Evolutionary conservation across 805 yeast species (phyloP).

Genomic region (Candida sithepensis): DNA sequence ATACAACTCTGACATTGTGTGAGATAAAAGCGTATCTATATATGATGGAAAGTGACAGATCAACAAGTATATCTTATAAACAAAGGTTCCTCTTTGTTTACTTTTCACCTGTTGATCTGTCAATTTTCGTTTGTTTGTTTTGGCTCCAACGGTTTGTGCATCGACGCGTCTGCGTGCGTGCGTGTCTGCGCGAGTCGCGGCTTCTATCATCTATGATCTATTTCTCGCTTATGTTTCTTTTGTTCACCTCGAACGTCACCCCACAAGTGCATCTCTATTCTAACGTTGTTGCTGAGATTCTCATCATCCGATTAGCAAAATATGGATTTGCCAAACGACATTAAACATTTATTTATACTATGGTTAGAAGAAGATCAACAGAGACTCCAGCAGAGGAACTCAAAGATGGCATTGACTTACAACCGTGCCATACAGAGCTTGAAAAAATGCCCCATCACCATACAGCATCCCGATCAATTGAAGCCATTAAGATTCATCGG

Average conservation of each 20-base stretch:
- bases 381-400: conserved; percentile 43
- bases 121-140: background rate
- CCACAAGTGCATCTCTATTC: too few relatives aligned
- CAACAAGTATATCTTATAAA: background rate
- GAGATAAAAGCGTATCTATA: too few relatives aligned
- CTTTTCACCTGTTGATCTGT: background rate
- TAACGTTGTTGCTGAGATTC: too few relatives aligned
- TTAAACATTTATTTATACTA: conserved; percentile 47
- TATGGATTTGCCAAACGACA: conserved; percentile 44
- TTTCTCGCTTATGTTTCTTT: background rate
- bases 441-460: conserved; percentile 38
- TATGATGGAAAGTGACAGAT: background rate
- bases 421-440: conserved; percentile 55
- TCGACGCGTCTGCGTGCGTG: background rate
- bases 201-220: background rate
- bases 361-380: conserved; percentile 58
- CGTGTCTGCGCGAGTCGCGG: too few relatives aligned
- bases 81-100: background rate
- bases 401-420: conserved; percentile 51
- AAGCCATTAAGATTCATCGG: conserved; percentile 66
- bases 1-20: conserved; percentile 14
- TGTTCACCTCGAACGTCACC: too few relatives aligned
- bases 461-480: conserved; percentile 57
- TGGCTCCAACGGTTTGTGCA: background rate
- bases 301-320: too few relatives aligned